Conservation (phyloP, 23 red algal species). For the Gracilaria gracilis region DNA sequence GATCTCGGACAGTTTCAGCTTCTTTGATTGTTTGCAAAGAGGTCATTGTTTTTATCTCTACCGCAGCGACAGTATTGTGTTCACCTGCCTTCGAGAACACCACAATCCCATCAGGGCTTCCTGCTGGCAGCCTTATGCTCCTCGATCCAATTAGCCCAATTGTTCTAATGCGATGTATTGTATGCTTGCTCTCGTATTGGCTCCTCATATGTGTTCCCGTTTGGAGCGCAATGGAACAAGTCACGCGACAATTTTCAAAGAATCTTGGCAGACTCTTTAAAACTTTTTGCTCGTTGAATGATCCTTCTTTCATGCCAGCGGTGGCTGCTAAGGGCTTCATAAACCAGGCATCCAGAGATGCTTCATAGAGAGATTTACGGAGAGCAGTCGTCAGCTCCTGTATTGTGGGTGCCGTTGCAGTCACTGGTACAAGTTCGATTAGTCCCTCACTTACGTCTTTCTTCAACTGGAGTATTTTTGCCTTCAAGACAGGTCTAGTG, state of each 20-base stretch:
- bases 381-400: not conserved
- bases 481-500: not conserved
- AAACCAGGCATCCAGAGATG: conserved; percentile 11
- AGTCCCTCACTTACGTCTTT: not conserved
- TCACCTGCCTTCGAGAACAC: not conserved
- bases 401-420: not conserved
- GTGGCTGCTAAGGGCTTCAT: conserved; percentile 17
- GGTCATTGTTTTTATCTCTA: conserved; percentile 33
- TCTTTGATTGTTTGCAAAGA: conserved; percentile 1
- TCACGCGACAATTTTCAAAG: not conserved
- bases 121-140: not conserved
- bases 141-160: not conserved
- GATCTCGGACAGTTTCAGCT: not conserved
- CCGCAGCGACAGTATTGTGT: conserved; percentile 1
- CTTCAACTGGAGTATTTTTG: not conserved
- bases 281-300: not conserved
- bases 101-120: not conserved
- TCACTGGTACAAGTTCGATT: not conserved
- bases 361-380: not conserved
- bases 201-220: not conserved
- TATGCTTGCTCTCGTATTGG: not conserved
- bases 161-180: not conserved
- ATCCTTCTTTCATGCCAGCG: conserved; percentile 31
- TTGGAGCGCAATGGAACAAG: not conserved
- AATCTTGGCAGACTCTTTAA: not conserved